Percentiles rank a stretch among this genome's conserved stretches.
phyloP scores from a whole-genome alignment of 345 rosid genomes.

The Hibiscus tridactylites region DNA sequence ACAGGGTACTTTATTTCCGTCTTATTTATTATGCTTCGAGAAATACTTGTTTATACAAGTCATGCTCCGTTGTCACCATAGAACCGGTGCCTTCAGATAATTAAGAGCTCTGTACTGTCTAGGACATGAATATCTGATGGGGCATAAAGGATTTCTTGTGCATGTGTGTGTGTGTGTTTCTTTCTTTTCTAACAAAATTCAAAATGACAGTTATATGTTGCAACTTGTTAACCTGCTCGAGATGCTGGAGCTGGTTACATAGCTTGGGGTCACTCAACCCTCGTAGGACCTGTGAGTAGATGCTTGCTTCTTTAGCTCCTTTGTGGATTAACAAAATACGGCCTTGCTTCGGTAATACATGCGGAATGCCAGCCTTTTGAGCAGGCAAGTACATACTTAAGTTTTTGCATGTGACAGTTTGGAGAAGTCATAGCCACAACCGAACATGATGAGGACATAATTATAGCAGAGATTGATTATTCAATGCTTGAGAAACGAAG shows the following conservation, averaged over 20 bases:
- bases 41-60: no score
- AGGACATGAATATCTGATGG: neutral
- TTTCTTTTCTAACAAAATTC: neutral
- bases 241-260: constrained; percentile 65
- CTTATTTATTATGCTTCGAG: no score
- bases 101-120: neutral
- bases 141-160: neutral
- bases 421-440: constrained; percentile 88
- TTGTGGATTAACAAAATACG: neutral
- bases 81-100: neutral
- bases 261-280: constrained; percentile 98
- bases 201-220: constrained; percentile 66
- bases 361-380: no score
- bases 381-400: no score
- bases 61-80: no score
- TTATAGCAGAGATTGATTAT: constrained; percentile 60
- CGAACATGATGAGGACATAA: constrained; percentile 67
- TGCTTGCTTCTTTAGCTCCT: neutral
- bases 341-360: no score
- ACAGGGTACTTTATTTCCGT: no score
- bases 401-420: constrained; percentile 40
- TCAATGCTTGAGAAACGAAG: constrained; percentile 66
- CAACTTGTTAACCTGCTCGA: constrained; percentile 93
- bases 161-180: no score
- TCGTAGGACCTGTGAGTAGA: constrained; percentile 73